Percentiles rank a stretch among this genome's conserved stretches.
Evolutionary conservation across 176 grass and related monocot species (phyloP).

Genomic region (Cocos nucifera): DNA sequence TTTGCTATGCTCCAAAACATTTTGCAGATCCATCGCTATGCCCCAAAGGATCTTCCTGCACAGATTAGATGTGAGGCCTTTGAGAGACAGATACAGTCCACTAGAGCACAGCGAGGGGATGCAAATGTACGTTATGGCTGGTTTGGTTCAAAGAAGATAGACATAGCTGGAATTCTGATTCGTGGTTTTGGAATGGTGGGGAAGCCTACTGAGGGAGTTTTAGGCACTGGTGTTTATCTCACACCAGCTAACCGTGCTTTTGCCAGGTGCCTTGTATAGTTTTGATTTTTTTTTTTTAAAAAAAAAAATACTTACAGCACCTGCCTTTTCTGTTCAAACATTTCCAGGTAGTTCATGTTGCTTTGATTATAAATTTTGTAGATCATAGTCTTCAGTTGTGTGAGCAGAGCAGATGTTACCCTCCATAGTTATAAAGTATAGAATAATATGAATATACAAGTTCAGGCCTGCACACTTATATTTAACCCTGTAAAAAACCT

Average conservation of each 20-base stretch:
- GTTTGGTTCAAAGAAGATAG: constrained; percentile 63
- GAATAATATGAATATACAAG: too few species aligned
- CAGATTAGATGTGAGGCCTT: constrained; percentile 58
- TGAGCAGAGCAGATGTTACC: too few species aligned
- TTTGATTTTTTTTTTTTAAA: too few species aligned
- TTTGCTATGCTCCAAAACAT: constrained; percentile 47
- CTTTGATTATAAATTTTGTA: too few species aligned
- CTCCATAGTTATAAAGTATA: too few species aligned
- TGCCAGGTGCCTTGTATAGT: constrained; percentile 40
- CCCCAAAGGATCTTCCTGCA: constrained; percentile 51
- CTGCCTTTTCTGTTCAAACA: too few species aligned
- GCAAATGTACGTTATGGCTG: constrained; percentile 60
- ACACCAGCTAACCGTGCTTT: constrained; percentile 61
- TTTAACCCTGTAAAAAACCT: too few species aligned
- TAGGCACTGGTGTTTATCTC: constrained; percentile 50
- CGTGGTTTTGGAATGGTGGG: constrained; percentile 47
- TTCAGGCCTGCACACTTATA: too few species aligned
- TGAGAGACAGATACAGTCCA: constrained; percentile 57
- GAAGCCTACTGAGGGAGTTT: constrained; percentile 35
- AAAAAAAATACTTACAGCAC: too few species aligned
- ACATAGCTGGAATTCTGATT: constrained; percentile 67
- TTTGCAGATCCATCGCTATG: constrained; percentile 52
- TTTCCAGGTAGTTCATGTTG: too few species aligned
- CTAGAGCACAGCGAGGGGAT: constrained; percentile 43
- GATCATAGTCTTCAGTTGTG: too few species aligned